Base-by-base conservation (phyloP, 2,329 filamentous ascomycete genomes). In the Diaporthe capsici region DNA sequence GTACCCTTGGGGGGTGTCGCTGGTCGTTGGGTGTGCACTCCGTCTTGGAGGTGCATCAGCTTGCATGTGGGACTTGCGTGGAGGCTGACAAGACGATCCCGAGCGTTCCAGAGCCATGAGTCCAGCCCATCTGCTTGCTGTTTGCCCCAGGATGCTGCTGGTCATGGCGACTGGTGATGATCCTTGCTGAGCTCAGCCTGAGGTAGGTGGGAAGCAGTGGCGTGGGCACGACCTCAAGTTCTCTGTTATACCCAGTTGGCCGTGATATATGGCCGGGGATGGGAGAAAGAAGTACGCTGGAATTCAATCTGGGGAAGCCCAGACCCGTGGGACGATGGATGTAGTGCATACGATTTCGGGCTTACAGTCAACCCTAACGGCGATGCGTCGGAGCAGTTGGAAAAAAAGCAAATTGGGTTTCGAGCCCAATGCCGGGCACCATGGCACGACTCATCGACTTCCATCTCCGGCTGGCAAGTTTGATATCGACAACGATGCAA, bases 61-160 rank as follows among this genome's bases (percentile, higher is more conserved):
- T 60, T 75, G 73, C 65, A 72, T 75, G 49, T 44, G 63, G 51
- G 51, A 42, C 60, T 58, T 75, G 71, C 71, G 53, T 76, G 71
- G 74, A 76, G 71, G 74, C 74, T 76, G 74, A 76, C 71, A 37
- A 60, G 60, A 61, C 44, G 63, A 63, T 71, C 71, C 71, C 74
- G 71, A 76, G 61, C 61, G 44, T 70, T 68, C 74, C 74, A 76
- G 71, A 68, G 63, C 44, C 58, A 13, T 37, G 44, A 17, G 58
- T n/a, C n/a, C 37, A 25, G 60, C 28, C 55, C 63, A 51, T 47
- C 63, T 68, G 63, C 71, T 73, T 47, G 31, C 34, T 47, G 44
- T 17, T 22, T 39, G 57, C 17, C 12, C 9, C 31, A 12, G 34
- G 44, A 34, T 28, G 9, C 12, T 37, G 63, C 28, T 49, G 25